These are phyloP conservation scores for Podospora appendiculata DNA, from an alignment of 495 filamentous ascomycete species.

Conservation along the genomic window DNA sequence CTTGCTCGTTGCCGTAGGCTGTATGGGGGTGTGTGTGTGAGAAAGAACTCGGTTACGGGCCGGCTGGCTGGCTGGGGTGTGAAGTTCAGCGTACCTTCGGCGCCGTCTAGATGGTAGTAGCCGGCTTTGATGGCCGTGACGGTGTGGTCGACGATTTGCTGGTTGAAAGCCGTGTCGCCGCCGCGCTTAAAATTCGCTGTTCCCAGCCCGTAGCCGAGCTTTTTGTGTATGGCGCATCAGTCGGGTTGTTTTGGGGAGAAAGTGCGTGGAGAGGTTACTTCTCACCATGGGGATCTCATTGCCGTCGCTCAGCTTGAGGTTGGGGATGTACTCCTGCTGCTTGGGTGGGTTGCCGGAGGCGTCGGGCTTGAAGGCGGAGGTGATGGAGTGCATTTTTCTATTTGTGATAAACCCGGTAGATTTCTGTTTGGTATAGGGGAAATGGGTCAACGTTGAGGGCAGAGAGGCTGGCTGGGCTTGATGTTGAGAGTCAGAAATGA, in stretches of 20 bases:
- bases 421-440: too few species aligned
- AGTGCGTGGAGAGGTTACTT: background rate
- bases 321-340: constrained; percentile 27
- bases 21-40: constrained; percentile 6
- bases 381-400: constrained; percentile 27
- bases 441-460: background rate
- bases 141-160: constrained; percentile 49
- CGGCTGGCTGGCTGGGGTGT: constrained; percentile 12
- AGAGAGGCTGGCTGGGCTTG: background rate
- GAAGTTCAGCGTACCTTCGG: constrained; percentile 42
- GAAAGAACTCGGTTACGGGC: background rate
- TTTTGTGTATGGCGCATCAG: background rate
- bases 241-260: background rate
- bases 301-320: constrained; percentile 63
- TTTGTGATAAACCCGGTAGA: too few species aligned
- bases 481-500: background rate
- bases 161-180: constrained; percentile 34
- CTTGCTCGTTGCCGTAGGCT: constrained; percentile 66
- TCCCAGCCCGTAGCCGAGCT: constrained; percentile 68
- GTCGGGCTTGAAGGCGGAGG: constrained; percentile 18
- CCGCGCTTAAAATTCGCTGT: constrained; percentile 34
- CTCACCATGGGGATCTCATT: constrained; percentile 64
- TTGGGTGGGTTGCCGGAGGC: constrained; percentile 21
- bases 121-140: constrained; percentile 62
- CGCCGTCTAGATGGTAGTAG: constrained; percentile 72